Base-by-base conservation (phyloP, 495 filamentous ascomycete genomes). In the Immersiella caudata region DNA sequence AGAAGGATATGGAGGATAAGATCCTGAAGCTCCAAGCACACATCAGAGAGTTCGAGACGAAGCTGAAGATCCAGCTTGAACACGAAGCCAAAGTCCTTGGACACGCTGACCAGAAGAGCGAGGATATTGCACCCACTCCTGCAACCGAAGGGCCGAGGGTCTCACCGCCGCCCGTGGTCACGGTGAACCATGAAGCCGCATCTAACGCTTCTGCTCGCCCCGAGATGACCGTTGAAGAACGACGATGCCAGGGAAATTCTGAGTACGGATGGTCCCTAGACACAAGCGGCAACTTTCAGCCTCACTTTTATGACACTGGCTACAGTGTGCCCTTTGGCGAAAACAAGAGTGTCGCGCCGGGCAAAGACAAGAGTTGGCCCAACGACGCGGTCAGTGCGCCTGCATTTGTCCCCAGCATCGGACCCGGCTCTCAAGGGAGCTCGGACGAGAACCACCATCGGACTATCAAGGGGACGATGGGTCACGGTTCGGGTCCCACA, bases 11-110 rank as follows among this genome's bases (percentile, higher is more conserved):
- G 60, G 72, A 75, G 40, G 62, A 67, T 5, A 70, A 74, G 21
- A 76, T 74, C 35, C 65, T 73, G 29, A 75, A 67, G 58, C 62
- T 81, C 60, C 70, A 71, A 62, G 67, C 73, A 16, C 70, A 75
- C 49, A 79, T 84, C 27, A 66, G 68, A 26, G 64, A 69, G 6
- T 84, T 84, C 52, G 80, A 84, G 70, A 33, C 69, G 33, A 76
- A 65, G 7, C 68, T 75, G 50, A 69, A 78, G 57, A 55, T 57
- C 7, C 79, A 84, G 61, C 60, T 77, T 9, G 74, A 75, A 51
- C 74, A 73, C 26, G 81, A 83, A 66, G 72, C 69, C 16, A 58
- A 63, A 1, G 62, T 75, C 33, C 71, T 76, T 35, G 70, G 70
- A 8, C 74, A 74, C 57, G 24, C 55, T 59, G 3, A 58, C 67